Base-by-base conservation (phyloP, 2,329 filamentous ascomycete genomes). In the Diaporthe aspalathi region DNA sequence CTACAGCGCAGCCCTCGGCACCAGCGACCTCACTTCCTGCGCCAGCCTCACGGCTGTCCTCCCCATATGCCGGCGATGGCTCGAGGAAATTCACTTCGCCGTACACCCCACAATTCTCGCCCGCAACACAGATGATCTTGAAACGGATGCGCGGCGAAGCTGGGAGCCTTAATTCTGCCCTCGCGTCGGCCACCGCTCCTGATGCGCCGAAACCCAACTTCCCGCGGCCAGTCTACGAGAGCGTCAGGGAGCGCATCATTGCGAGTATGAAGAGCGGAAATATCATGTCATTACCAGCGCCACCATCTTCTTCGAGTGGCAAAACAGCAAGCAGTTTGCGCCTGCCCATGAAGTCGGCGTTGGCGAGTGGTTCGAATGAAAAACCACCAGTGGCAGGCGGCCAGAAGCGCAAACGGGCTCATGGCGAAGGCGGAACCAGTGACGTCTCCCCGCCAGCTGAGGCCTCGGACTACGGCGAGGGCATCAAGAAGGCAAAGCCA, bases 41-140 rank as follows among this genome's bases (percentile, higher is more conserved):
- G 9, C 17, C 56, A 29, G 43, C 50, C 49, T 49, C 60, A 27
- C 52, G 40, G 22, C 49, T 38, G 24, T 16, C 40, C 57, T 53
- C 65, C 1, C 45, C 50, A 11, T 32, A 24, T 12, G 43, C 32
- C 52, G 29, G 38, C 45, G 56, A 69, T 62, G 69, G 12, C n/a
- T 50, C 66, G 57, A 73, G 17, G 27, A 49, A 40, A 17, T 92
- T 92, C 76, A 93, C 91, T 77, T 94, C 94, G 78, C 67, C 67
- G n/a, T 73, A 73, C 11, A 67, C 69, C 1, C 72, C 70, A 1
- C 72, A 73, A 24, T 73, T 73, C 32, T 72, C 72, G 32, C 67
- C 70, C 29, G 72, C 72, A 24, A 73, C 72, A 32, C 72, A 73
- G 56, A 72, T 77, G 54, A 74, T 65, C 6, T 74, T 76, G 8